Evolutionary conservation across 1,284 basidiomycete genomes (phyloP).

Genomic region (Ganoderma leucocontextum): DNA sequence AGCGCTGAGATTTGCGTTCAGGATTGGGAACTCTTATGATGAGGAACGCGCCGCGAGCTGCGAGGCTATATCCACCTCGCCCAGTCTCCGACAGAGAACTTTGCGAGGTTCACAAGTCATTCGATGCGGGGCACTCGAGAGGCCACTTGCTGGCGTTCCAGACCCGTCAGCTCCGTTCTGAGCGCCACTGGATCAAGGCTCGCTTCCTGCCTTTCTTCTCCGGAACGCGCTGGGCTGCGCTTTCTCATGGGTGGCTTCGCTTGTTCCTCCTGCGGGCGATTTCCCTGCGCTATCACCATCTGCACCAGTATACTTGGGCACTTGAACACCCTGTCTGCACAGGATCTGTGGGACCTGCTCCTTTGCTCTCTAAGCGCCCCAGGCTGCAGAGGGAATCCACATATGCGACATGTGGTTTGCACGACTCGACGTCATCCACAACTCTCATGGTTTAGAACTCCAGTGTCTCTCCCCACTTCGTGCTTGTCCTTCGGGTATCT

Average conservation of each 20-base stretch:
- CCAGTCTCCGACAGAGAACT: neutral
- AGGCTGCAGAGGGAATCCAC: neutral
- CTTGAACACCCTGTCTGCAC: neutral
- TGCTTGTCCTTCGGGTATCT: neutral
- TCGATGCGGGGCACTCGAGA: neutral
- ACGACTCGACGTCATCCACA: neutral
- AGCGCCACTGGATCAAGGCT: no score
- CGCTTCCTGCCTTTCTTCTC: neutral
- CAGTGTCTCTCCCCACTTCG: neutral
- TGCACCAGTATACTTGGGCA: neutral
- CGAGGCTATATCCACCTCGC: neutral
- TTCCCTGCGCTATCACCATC: neutral
- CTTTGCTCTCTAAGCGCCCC: neutral
- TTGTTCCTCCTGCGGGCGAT: neutral
- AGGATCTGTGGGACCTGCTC: neutral
- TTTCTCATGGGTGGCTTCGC: neutral
- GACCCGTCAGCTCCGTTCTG: no score
- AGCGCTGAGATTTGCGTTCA: no score
- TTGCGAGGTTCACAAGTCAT: neutral
- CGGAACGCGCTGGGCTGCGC: neutral
- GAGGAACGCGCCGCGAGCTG: neutral
- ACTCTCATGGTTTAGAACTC: neutral
- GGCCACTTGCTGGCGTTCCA: neutral
- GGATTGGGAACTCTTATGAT: neutral
- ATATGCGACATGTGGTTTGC: neutral